phyloP scores from a whole-genome alignment of 306 rosid genomes.

The Geum urbanum region DNA sequence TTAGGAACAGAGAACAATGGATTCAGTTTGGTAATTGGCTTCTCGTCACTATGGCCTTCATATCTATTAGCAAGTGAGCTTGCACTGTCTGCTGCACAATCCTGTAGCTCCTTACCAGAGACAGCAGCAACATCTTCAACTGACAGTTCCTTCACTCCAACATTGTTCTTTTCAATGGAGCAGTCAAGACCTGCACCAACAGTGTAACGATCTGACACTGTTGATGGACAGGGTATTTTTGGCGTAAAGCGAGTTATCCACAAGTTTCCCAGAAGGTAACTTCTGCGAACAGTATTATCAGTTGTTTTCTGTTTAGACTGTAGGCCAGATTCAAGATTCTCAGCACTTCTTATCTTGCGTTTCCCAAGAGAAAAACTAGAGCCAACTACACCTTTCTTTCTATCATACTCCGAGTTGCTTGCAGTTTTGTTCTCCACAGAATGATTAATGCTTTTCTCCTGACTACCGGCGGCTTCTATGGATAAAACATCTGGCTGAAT shows the following conservation, averaged over 20 bases:
- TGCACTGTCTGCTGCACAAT: slow-evolving; percentile 27
- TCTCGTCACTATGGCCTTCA: slow-evolving; percentile 30
- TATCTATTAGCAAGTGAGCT: slow-evolving; percentile 25
- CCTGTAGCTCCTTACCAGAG: slow-evolving; percentile 30
- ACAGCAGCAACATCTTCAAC: slow-evolving; percentile 23
- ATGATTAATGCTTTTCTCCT: slow-evolving; percentile 32
- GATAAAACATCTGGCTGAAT: slow-evolving; percentile 38
- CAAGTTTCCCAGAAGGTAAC: slow-evolving; percentile 39
- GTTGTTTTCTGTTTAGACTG: slow-evolving; percentile 37
- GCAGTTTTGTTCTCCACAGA: slow-evolving; percentile 29
- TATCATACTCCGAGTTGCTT: slow-evolving; percentile 22
- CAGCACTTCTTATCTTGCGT: slow-evolving; percentile 33
- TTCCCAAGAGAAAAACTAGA: slow-evolving; percentile 41
- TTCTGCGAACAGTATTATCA: slow-evolving; percentile 25
- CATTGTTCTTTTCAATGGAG: slow-evolving; percentile 30
- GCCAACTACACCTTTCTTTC: slow-evolving; percentile 35
- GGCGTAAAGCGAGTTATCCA: slow-evolving; percentile 75
- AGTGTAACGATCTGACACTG: slow-evolving; percentile 23
- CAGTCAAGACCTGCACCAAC: slow-evolving; percentile 32
- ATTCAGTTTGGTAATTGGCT: slow-evolving; percentile 24
- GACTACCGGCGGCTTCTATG: slow-evolving; percentile 29
- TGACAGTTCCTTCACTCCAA: slow-evolving; percentile 28
- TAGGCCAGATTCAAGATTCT: slow-evolving; percentile 32
- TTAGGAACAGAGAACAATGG: slow-evolving; percentile 24
- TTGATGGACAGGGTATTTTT: slow-evolving; percentile 33